Conservation (phyloP, 2,329 filamentous ascomycete species). For the Cladosporium sp. region DNA sequence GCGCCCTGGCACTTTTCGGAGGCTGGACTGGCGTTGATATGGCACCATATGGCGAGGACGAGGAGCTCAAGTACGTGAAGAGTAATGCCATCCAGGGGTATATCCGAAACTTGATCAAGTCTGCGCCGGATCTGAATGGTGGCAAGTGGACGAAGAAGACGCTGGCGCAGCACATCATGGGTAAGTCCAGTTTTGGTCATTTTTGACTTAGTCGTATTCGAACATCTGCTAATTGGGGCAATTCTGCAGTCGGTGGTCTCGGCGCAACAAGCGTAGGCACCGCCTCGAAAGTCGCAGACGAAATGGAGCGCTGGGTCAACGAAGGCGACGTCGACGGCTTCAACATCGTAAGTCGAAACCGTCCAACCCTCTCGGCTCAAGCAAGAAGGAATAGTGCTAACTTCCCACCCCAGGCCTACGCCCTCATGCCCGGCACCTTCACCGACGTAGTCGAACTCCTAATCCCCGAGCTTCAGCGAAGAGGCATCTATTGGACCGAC, state of each 20-base stretch:
- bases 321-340: slow-evolving; percentile 75
- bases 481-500: slow-evolving; percentile 60
- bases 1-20: slow-evolving; percentile 69
- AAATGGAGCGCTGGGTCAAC: slow-evolving; percentile 66
- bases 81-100: slow-evolving; percentile 61
- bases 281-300: slow-evolving; percentile 65
- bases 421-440: slow-evolving; percentile 68
- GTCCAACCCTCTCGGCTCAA: not conserved
- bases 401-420: slow-evolving; percentile 53
- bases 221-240: not conserved
- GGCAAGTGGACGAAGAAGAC: slow-evolving; percentile 72
- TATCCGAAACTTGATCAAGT: slow-evolving; percentile 58
- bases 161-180: slow-evolving; percentile 65
- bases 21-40: slow-evolving; percentile 74
- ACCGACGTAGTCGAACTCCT: slow-evolving; percentile 67
- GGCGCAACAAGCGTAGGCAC: slow-evolving; percentile 67
- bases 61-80: slow-evolving; percentile 64
- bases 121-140: slow-evolving; percentile 57
- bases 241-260: slow-evolving; percentile 60
- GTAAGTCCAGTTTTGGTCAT: not conserved
- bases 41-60: slow-evolving; percentile 61
- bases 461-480: slow-evolving; percentile 62
- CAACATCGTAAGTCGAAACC: slow-evolving; percentile 61
- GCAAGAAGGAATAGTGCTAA: not conserved
- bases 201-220: not conserved